Evolutionary conservation across 2,329 filamentous ascomycete species (phyloP), one percentile per base, ranked within the genome.

Genomic region (Colletotrichum orchidophilum): DNA sequence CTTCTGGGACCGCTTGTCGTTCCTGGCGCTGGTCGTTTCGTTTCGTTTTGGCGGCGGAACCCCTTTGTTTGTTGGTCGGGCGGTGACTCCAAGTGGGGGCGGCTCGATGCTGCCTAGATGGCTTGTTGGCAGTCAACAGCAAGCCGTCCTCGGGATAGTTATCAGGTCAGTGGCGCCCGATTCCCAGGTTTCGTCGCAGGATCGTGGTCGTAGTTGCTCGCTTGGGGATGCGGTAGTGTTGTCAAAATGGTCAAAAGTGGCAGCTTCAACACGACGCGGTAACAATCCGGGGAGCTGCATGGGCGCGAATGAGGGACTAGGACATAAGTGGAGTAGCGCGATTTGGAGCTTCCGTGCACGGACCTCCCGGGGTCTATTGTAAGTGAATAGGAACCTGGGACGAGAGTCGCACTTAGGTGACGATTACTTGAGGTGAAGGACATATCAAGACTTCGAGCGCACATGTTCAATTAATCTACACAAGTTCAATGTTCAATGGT

Each of bases 221-320:
- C 62, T 31, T 31, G 13, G 46, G 31, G 35, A 35, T 52, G n/a
- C 39, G 31, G 35, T 39, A 27, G 31, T 61, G 60, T 70, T 72
- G 21, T 39, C 49, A 61, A 68, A 70, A 55, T 65, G 50, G 60
- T 72, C 42, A 72, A 71, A 61, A 57, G 60, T 61, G 70, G 62
- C 71, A 74, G 73, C 71, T 74, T 67, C 67, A 66, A 65, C 73
- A 74, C 60, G 73, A 73, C 73, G 73, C 73, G 73, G 67, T 74
- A 54, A 26, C 50, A 54, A 53, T 61, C 64, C 52, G 67, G 71
- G 67, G 67, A 74, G 67, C 73, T 74, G 73, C 73, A 74, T 71
- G 73, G 73, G 71, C 71, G 73, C 67, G 73, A 71, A 61, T 57
- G 21, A 46, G 39, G 18, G 39, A 29, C 64, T 73, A 72, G 62